phyloP scores from a whole-genome alignment of 1,284 basidiomycete species.

The Ganoderma leucocontextum region DNA sequence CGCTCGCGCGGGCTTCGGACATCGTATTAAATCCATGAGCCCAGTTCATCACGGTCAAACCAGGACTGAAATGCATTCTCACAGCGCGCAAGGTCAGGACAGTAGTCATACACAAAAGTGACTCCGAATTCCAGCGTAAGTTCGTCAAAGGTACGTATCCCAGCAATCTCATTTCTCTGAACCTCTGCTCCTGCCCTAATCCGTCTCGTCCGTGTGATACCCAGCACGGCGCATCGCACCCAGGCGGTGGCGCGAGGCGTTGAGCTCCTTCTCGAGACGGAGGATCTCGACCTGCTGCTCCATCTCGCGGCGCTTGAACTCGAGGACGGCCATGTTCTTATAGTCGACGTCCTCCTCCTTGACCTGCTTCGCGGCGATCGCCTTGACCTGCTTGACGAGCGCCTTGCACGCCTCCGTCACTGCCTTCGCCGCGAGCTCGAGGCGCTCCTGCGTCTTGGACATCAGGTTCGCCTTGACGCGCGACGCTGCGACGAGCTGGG shows the following conservation, averaged over 20 bases:
- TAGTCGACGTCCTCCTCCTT: conserved; percentile 90
- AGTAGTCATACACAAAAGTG: conserved; percentile 17
- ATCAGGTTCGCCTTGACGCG: conserved; percentile 98
- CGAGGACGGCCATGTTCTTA: conserved; percentile 90
- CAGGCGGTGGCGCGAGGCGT: conserved; percentile 84
- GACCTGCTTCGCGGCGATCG: conserved; percentile 85
- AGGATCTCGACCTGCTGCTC: conserved; percentile 99
- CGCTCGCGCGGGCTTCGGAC: conserved; percentile 14
- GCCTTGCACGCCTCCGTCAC: conserved; percentile 99
- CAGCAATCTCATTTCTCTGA: conserved; percentile 6
- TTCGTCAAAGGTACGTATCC: not conserved
- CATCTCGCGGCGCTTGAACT: conserved; percentile 99
- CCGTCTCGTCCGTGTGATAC: conserved; percentile 81
- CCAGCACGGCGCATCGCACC: conserved; percentile 93
- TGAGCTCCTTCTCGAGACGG: conserved; percentile 95
- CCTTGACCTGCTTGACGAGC: conserved; percentile 96
- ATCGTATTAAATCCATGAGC: conserved; percentile 13
- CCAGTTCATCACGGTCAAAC: conserved; percentile 8
- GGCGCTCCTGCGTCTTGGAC: conserved; percentile 96
- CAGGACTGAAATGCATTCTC: conserved; percentile 10
- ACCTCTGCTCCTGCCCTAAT: conserved; percentile 23
- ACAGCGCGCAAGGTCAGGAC: conserved; percentile 4
- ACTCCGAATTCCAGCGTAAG: conserved; percentile 12
- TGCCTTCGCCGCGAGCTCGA: conserved; percentile 97
- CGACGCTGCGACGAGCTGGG: conserved; percentile 97